Percentiles rank a stretch among this genome's conserved stretches.
These are phyloP conservation scores for Fraxinus velutina DNA, from an alignment of 305 asterid species.

Conservation along the genomic window DNA sequence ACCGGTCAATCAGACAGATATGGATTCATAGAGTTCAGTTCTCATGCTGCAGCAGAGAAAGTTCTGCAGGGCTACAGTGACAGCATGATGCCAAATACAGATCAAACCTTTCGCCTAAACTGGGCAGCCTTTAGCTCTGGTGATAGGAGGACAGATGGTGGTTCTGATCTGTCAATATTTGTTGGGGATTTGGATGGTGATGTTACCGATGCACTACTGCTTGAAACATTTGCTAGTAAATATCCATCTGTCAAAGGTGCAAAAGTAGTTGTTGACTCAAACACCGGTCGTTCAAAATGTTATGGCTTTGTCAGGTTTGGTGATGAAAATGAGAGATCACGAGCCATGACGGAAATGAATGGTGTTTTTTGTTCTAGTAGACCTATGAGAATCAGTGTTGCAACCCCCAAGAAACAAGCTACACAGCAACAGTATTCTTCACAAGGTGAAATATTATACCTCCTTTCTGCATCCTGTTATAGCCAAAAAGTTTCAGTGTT, in stretches of 20 bases:
- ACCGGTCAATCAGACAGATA: conserved; percentile 95
- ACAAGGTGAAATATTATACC: conserved; percentile 50
- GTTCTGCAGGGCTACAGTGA: conserved; percentile 72
- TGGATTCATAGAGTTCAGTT: conserved; percentile 79
- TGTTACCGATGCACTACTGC: conserved; percentile 79
- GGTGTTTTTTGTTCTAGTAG: conserved; percentile 84
- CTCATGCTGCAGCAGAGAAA: conserved; percentile 80
- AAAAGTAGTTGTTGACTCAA: conserved; percentile 87
- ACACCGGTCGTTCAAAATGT: conserved; percentile 85
- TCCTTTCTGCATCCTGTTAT: conserved; percentile 10
- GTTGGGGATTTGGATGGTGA: conserved; percentile 94
- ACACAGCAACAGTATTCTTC: conserved; percentile 70
- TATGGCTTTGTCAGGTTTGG: conserved; percentile 95
- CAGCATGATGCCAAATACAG: conserved; percentile 75
- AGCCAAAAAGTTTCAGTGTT: background rate
- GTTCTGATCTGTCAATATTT: conserved; percentile 84
- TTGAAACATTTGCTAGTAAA: conserved; percentile 80
- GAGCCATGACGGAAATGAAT: conserved; percentile 91
- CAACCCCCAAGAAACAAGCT: conserved; percentile 84
- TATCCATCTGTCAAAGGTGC: conserved; percentile 88
- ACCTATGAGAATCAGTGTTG: conserved; percentile 87
- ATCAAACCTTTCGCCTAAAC: conserved; percentile 82
- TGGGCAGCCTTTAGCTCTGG: conserved; percentile 97
- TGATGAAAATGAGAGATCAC: conserved; percentile 79
- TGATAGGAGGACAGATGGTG: conserved; percentile 73